Percentiles rank a stretch among this genome's conserved stretches.
Evolutionary conservation across 2,329 filamentous ascomycete species (phyloP).

Genomic region (Penicillium janthinellum): DNA sequence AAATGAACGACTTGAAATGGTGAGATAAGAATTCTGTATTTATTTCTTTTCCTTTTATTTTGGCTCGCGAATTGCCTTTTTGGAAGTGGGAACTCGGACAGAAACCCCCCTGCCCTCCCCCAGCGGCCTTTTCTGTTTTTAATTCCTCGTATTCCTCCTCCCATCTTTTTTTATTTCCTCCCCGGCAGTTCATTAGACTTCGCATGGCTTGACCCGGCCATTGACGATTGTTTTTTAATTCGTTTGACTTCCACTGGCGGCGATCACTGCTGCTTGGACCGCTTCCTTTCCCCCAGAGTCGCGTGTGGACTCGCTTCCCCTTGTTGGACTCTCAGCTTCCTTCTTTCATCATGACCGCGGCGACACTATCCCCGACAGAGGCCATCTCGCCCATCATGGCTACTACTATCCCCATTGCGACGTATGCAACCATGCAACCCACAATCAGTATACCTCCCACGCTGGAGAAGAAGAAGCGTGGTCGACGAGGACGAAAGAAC

Average conservation of each 20-base stretch:
- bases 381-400: conserved; percentile 15
- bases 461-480: conserved; percentile 18
- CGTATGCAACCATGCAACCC: background rate
- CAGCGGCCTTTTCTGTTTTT: background rate
- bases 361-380: background rate
- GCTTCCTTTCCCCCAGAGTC: background rate
- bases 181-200: background rate
- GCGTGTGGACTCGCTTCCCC: background rate
- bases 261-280: background rate
- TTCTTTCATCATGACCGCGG: background rate
- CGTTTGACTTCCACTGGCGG: background rate
- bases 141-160: background rate
- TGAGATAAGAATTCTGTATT: background rate
- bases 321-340: background rate
- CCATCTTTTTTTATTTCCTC: background rate
- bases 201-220: background rate
- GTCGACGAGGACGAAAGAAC: conserved; percentile 14
- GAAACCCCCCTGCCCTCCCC: background rate
- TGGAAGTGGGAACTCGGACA: background rate
- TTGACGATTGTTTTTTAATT: background rate
- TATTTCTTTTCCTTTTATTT: background rate
- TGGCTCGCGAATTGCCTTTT: background rate
- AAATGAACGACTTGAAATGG: no score
- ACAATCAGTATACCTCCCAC: background rate
- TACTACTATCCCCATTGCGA: conserved; percentile 5